Evolutionary conservation across 208 protist species (phyloP), one percentile per base, ranked within the genome.

Genomic region (Acanthamoeba rhysodes): DNA sequence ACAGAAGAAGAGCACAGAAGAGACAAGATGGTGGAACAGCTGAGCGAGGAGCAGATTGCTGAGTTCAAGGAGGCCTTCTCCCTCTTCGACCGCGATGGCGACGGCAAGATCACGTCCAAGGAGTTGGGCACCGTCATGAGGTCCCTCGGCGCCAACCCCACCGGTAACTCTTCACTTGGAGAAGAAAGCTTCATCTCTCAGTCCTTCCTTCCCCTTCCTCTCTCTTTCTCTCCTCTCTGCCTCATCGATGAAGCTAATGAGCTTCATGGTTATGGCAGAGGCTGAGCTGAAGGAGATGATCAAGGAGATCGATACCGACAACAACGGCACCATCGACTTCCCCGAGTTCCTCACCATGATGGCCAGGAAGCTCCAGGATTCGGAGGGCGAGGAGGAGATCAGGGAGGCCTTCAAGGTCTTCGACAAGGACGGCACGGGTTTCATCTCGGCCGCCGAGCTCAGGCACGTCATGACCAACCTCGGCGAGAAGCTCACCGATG

Each of bases 1-100:
- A 16, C 50, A n/a, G n/a, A n/a, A n/a, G n/a, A n/a, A n/a, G n/a
- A n/a, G n/a, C n/a, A n/a, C n/a, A n/a, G n/a, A n/a, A n/a, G n/a
- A 55, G 8, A 16, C 50, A 55, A 55, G 50, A 93, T 93, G 93
- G 93, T 80, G 0, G 93, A 95, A 7, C 93, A 95, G 27, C 76
- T 95, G 41, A 95, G 29, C 53, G 93, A 95, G 41, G 93, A 95
- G 76, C 93, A 99, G 97, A 98, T 99, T 41, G 98, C 98, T 48
- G 99, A 99, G 97, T 99, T 99, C 96, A 98, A 99, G 96, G 99
- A 99, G 96, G 99, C 99, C 18, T 99, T 99, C 98, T 98, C 98
- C 66, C 97, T 99, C 20, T 99, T 99, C 93, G 99, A 99, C 95
- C 99, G 98, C 84, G 98, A 99, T 96, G 99, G 99, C 74, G 99